Percentiles rank a stretch among this genome's conserved stretches.
These are phyloP conservation scores for Euphorbia corollata DNA, from an alignment of 441 rosid genomes.

Conservation along the genomic window DNA sequence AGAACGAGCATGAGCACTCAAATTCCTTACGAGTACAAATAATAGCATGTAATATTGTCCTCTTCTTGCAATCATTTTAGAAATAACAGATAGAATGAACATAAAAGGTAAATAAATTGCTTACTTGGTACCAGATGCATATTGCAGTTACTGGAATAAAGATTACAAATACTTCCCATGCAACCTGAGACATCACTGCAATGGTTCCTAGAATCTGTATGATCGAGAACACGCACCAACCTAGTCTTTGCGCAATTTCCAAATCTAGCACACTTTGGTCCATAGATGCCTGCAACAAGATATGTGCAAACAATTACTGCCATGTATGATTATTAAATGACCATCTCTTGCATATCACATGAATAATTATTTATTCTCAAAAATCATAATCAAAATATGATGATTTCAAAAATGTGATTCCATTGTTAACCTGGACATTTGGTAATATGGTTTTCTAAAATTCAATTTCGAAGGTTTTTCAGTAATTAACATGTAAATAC, in stretches of 20 bases:
- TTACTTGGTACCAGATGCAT: slow-evolving; percentile 95
- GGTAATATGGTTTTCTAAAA: background rate
- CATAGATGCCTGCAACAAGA: slow-evolving; percentile 60
- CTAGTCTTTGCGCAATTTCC: slow-evolving; percentile 68
- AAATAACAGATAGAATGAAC: background rate
- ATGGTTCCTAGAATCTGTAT: slow-evolving; percentile 79
- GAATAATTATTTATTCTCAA: background rate
- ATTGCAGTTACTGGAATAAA: slow-evolving; percentile 94
- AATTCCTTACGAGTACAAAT: background rate
- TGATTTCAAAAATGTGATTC: background rate
- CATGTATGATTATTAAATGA: background rate
- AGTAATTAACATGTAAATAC: background rate
- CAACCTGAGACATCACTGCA: slow-evolving; percentile 91
- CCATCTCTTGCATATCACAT: background rate
- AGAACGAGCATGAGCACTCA: slow-evolving; percentile 5
- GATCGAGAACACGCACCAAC: slow-evolving; percentile 89
- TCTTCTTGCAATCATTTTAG: background rate
- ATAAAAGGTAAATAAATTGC: slow-evolving; percentile 15
- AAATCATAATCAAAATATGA: background rate
- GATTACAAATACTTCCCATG: slow-evolving; percentile 93
- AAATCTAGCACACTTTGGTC: slow-evolving; percentile 92
- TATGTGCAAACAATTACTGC: slow-evolving; percentile 10
- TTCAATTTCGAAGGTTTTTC: background rate
- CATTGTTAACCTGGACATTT: background rate
- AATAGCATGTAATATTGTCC: background rate